Percentiles rank a stretch among this genome's conserved stretches.
Evolutionary conservation across 257 asterid species (phyloP).

Genomic region (Haberlea rhodopensis): DNA sequence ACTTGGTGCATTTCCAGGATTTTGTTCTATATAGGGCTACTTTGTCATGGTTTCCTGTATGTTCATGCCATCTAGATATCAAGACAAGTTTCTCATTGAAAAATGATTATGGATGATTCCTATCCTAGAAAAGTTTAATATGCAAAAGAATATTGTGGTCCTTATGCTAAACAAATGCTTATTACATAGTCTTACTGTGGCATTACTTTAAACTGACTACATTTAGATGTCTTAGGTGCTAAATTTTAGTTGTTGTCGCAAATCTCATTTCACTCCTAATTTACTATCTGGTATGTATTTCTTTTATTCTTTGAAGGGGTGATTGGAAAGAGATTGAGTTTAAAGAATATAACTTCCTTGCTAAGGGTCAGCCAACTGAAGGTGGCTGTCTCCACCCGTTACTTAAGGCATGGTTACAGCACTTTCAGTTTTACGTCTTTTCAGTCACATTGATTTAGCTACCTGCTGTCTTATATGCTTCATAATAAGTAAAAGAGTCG

Average conservation of each 20-base stretch:
- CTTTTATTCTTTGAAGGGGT: slow-evolving; percentile 59
- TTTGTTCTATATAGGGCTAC: neutral
- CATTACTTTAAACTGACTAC: neutral
- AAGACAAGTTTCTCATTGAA: neutral
- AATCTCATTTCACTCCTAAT: slow-evolving; percentile 2
- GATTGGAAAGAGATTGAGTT: slow-evolving; percentile 92
- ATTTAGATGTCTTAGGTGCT: neutral
- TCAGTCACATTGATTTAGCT: slow-evolving; percentile 1
- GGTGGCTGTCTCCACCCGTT: slow-evolving; percentile 96
- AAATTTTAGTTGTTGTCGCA: neutral
- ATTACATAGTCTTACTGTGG: neutral
- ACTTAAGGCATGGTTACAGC: slow-evolving; percentile 60
- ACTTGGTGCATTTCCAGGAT: slow-evolving; percentile 15
- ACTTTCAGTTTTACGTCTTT: neutral
- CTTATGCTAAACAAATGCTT: neutral
- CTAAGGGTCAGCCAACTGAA: slow-evolving; percentile 92
- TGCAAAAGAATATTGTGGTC: neutral
- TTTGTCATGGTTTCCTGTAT: neutral
- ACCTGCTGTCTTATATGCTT: neutral
- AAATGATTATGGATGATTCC: neutral
- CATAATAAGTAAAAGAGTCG: neutral
- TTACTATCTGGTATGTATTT: neutral
- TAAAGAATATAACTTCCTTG: slow-evolving; percentile 91
- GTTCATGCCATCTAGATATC: neutral
- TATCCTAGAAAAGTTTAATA: neutral